Evolutionary conservation across 192 early-diverging fungal species (phyloP), one percentile per base, ranked within the genome.

Genomic region (Podila minutissima): DNA sequence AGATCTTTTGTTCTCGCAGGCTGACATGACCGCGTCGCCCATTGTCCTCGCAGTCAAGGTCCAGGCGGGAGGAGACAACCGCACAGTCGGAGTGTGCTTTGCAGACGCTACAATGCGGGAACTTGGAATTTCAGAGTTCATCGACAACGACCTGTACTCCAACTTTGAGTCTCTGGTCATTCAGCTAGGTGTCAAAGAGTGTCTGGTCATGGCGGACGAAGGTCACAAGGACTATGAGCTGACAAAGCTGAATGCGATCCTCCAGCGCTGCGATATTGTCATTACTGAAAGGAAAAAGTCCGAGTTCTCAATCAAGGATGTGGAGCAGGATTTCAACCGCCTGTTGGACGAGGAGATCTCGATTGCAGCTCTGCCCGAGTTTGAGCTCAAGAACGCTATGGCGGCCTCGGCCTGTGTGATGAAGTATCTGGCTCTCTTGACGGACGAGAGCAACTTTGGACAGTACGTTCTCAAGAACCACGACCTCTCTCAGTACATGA

Each of bases 161-260:
- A 97, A 97, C 70, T 90, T 99, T 55, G 98, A 99, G 90, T 93
- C 96, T 8, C 83, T 99, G 38, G 83, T 95, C 28, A 95, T 98
- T 74, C 97, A 99, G 83, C 89, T 97, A 51, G 92, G 93, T 38
- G 94, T 96, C 58, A 97, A 97, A 74, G 97, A 99, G 76, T 97
- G 95, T 66, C 79, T 97, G 17, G 74, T 99, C 26, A 83, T 89
- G 17, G 55, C 74, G 9, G 83, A 86, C 62, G 86, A 93, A 26
- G 72, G 85, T 4, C 74, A 82, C 22, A 86, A 83, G 49, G 91
- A 93, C 55, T 89, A 92, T 60, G 94, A 98, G 67, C 66, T 88
- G 10, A 82, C 74, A 10, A 96, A 94, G 67, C 72, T 99, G 28
- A 83, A 83, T 7, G 84, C 83, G 5, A 89, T 97, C 11, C 83